Evolutionary conservation across 139 green algal genomes (phyloP), one percentile per base, ranked within the genome.

Genomic region (Chlamydomonas sp.): DNA sequence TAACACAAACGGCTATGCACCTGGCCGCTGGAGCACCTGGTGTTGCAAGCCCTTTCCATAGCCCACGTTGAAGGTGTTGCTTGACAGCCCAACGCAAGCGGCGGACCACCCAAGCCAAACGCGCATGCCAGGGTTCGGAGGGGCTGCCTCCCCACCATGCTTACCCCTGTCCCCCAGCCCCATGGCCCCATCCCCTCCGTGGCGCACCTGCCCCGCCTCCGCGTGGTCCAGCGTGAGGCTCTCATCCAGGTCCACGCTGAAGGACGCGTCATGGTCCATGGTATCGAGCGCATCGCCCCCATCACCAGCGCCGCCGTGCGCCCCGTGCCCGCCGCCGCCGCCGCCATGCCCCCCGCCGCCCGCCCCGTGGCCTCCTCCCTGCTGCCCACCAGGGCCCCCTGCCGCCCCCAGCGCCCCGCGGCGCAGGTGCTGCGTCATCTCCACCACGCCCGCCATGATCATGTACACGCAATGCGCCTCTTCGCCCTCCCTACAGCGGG

Each of bases 211-310:
- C 14, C 69, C 83, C 57, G 71, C 58, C 18, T 87, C 61, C 20
- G 58, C 60, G 85, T 88, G 86, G 78, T 94, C 91, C 20, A 94
- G 88, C 83, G 88, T 90, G 57, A 94, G 85, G 12, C 78, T 90
- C 88, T 94, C 91, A 49, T 94, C 91, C n/a, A 94, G 80, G 75
- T 94, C 91, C 8, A 94, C 88, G 49, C 84, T 93, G 82, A 93
- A 91, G 63, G 80, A 90, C 18, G 90, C 86, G 81, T 92, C 91
- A 7, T 85, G 63, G 69, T 89, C 78, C 18, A 16, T 59, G 4
- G 61, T 49, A n/a, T 64, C 77, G 7, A 16, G 31, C 31, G 31
- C 31, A 49, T 49, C 31, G 31, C 78, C 16, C 12, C 31, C 31
- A 4, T 10, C 31, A 10, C 79, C 63, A 14, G 49, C 80, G 67